Conservation (phyloP, 139 green algal genomes). For the Ettlia oleoabundans region DNA sequence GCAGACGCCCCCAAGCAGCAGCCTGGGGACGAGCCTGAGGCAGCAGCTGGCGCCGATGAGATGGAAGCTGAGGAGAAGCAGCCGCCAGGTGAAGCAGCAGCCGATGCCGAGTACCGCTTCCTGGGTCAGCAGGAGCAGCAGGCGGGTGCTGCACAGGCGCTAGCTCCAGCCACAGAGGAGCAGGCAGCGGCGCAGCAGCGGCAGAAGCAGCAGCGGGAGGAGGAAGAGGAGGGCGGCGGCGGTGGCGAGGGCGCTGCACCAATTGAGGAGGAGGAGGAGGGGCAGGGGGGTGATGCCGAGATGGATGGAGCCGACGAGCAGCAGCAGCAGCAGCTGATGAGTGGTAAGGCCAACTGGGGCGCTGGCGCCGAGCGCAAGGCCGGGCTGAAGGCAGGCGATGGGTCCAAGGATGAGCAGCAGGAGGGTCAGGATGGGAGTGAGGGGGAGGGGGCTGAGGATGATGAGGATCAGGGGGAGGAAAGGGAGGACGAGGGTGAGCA, state of each 20-base stretch:
- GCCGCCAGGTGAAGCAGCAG: not conserved
- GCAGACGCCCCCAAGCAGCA: conserved; percentile 56
- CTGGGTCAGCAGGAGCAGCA: conserved; percentile 40
- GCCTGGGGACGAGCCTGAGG: conserved; percentile 36
- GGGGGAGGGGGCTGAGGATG: conserved; percentile 8
- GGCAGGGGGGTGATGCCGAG: conserved; percentile 24
- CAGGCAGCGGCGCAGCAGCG: conserved; percentile 62
- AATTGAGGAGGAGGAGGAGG: not conserved
- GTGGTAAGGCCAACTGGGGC: conserved; percentile 33
- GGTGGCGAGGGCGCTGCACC: conserved; percentile 1
- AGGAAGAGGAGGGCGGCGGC: not conserved
- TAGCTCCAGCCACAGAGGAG: conserved; percentile 92
- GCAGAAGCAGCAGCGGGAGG: conserved; percentile 11
- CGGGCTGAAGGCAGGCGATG: conserved; percentile 2
- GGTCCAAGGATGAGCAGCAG: conserved; percentile 24
- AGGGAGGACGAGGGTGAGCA: conserved; percentile 40
- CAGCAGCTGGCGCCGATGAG: not conserved
- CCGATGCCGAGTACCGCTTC: conserved; percentile 69
- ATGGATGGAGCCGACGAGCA: conserved; percentile 36
- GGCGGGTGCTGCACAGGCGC: conserved; percentile 59
- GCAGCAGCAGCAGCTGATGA: conserved; percentile 8
- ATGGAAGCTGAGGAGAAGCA: conserved; percentile 8
- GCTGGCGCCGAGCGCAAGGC: conserved; percentile 41
- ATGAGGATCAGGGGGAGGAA: conserved; percentile 32
- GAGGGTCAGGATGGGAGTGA: conserved; percentile 26